Evolutionary conservation across 2,329 filamentous ascomycete genomes (phyloP), one percentile per base, ranked within the genome.

Genomic region (Sporothrix pseudoabietina): DNA sequence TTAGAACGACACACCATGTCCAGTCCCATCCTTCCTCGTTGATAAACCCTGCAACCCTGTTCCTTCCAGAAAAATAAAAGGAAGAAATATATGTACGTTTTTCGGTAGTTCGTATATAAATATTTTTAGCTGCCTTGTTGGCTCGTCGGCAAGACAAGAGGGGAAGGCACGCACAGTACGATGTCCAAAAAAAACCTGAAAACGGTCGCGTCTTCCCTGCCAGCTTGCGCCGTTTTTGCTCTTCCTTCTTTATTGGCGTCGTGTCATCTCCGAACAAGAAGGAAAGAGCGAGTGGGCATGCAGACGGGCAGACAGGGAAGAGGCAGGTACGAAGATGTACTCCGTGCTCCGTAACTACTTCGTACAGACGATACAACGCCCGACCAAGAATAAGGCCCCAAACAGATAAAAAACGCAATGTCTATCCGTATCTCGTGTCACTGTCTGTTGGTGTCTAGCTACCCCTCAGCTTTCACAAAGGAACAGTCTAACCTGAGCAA

Each of bases 231-330:
- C 39, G 59, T 57, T 69, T 55, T 39, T 61, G 9, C 30, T 35
- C 32, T 22, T 35, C 19, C 22, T 55, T 55, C 52, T 55, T 26
- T 49, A 61, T 65, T 65, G 55, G 73, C 47, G 61, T 73, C 73
- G 63, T 55, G 73, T 75, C 73, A 76, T 76, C 63, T 75, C 75
- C 75, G 72, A 55, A 52, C 39, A 52, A 49, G 22, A 68, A n/a
- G 61, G 41, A 49, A 68, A 32, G 63, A 68, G 35, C 65, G 16
- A 71, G 47, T 26, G 39, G n/a, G 9, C 35, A 16, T n/a, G 35
- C 44, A 49, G 41, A 47, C 41, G 14, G 3, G 26, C 44, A 49
- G 26, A 59, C 70, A 71, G 32, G 73, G 71, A 72, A 73, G 69
- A 68, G 70, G 39, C 30, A n/a, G 32, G 47, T 49, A 52, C 70